Conservation (phyloP, 2,329 filamentous ascomycete species). For the Trichoderma aggressivum region DNA sequence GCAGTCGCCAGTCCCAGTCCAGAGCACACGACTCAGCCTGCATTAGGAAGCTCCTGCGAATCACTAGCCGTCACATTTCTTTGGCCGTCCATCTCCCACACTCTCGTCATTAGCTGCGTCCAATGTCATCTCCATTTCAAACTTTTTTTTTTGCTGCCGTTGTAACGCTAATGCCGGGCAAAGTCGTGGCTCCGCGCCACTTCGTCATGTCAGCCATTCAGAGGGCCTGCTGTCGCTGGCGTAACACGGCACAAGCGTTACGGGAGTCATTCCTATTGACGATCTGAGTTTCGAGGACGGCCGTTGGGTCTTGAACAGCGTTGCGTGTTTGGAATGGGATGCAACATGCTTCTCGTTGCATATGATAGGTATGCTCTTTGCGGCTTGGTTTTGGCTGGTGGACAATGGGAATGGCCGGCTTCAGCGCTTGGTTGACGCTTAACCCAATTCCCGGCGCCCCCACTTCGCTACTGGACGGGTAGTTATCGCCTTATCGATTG, state of each 20-base stretch:
- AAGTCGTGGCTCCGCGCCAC: slow-evolving; percentile 13
- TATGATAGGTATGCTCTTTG: neutral
- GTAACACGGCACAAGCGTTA: neutral
- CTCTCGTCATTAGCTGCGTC: neutral
- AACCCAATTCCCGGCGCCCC: neutral
- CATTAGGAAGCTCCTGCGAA: slow-evolving; percentile 5
- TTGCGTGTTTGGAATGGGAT: neutral
- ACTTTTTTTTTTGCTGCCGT: neutral
- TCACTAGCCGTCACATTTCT: slow-evolving; percentile 2
- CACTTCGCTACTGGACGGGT: slow-evolving; percentile 12
- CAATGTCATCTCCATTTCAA: neutral
- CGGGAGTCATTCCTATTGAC: neutral
- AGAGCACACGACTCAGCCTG: slow-evolving; percentile 11
- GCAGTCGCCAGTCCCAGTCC: neutral
- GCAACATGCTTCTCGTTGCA: neutral
- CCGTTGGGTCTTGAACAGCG: neutral
- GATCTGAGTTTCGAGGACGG: neutral
- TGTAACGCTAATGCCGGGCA: slow-evolving; percentile 13
- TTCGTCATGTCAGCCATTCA: slow-evolving; percentile 8
- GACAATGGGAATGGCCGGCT: neutral
- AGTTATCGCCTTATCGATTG: slow-evolving; percentile 20
- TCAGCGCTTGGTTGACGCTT: neutral
- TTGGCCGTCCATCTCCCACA: neutral
- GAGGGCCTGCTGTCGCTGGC: neutral
- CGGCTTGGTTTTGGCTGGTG: neutral